Evolutionary conservation across 1,139 yeast genomes (phyloP).

Genomic region (Kodamaea plutei): DNA sequence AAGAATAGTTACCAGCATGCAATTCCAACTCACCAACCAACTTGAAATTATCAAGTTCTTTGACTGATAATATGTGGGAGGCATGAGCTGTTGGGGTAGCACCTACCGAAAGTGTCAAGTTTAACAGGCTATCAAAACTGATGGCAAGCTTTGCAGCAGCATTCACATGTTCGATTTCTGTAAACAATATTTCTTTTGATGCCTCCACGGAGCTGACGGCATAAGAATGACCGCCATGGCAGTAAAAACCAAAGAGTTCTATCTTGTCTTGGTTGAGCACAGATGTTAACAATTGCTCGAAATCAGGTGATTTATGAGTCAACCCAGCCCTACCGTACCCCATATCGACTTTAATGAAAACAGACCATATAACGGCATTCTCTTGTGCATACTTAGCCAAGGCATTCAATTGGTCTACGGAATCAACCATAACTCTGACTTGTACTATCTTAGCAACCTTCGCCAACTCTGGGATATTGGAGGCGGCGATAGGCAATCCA

Average conservation of each 20-base stretch:
- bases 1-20: conserved; percentile 77
- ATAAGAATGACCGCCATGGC: conserved; percentile 80
- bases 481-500: conserved; percentile 64
- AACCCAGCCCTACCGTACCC: conserved; percentile 68
- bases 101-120: conserved; percentile 56
- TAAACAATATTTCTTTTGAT: conserved; percentile 46
- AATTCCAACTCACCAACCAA: conserved; percentile 54
- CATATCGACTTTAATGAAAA: conserved; percentile 55
- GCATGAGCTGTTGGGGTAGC: conserved; percentile 83
- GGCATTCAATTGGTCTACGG: conserved; percentile 49
- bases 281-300: conserved; percentile 27
- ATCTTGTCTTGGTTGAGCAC: conserved; percentile 25
- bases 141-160: conserved; percentile 46
- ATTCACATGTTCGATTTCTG: conserved; percentile 56
- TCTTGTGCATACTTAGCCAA: conserved; percentile 34
- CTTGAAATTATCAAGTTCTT: conserved; percentile 18
- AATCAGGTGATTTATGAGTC: conserved; percentile 23
- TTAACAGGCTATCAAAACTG: conserved; percentile 21
- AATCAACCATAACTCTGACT: conserved; percentile 61
- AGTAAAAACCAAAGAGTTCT: conserved; percentile 64
- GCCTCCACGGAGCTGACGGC: conserved; percentile 40
- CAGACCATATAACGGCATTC: conserved; percentile 41
- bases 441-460: conserved; percentile 41
- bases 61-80: conserved; percentile 28
- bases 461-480: conserved; percentile 48